Conservation (phyloP, 208 protist genomes). For the Leishmania gerbilli region DNA sequence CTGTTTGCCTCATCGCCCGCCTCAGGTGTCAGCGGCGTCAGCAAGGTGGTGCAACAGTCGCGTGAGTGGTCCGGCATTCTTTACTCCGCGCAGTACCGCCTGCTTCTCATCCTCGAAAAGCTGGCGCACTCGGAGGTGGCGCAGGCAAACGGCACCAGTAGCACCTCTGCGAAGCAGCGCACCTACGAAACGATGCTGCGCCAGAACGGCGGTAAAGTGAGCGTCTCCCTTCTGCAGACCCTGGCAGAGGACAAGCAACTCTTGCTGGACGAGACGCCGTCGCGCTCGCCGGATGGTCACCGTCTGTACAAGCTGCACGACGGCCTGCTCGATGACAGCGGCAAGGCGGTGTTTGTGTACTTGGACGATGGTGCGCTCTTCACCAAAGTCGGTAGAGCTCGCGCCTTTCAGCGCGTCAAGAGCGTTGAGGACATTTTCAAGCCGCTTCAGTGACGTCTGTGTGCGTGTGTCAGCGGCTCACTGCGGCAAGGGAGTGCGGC, state of each 20-base stretch:
- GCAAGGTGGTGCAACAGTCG: slow-evolving; percentile 1
- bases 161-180: slow-evolving; percentile 54
- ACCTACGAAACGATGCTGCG: slow-evolving; percentile 63
- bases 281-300: slow-evolving; percentile 65
- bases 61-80: slow-evolving; percentile 36
- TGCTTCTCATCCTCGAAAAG: slow-evolving; percentile 69
- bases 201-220: slow-evolving; percentile 73
- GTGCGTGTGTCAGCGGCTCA: neutral
- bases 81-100: slow-evolving; percentile 66
- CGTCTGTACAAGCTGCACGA: slow-evolving; percentile 65
- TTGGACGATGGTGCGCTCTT: slow-evolving; percentile 72
- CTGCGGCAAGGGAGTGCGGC: neutral
- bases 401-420: slow-evolving; percentile 52
- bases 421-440: slow-evolving; percentile 80
- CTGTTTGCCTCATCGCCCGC: neutral
- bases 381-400: slow-evolving; percentile 44
- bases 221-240: slow-evolving; percentile 51
- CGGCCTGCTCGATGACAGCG: slow-evolving; percentile 16
- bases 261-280: slow-evolving; percentile 60
- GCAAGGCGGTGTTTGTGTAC: slow-evolving; percentile 63
- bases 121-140: slow-evolving; percentile 62
- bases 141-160: slow-evolving; percentile 46
- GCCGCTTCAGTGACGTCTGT: slow-evolving; percentile 21
- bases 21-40: neutral
- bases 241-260: slow-evolving; percentile 78